Conservation (phyloP, 1,284 basidiomycete genomes). For the Apiotrichum porosum region DNA sequence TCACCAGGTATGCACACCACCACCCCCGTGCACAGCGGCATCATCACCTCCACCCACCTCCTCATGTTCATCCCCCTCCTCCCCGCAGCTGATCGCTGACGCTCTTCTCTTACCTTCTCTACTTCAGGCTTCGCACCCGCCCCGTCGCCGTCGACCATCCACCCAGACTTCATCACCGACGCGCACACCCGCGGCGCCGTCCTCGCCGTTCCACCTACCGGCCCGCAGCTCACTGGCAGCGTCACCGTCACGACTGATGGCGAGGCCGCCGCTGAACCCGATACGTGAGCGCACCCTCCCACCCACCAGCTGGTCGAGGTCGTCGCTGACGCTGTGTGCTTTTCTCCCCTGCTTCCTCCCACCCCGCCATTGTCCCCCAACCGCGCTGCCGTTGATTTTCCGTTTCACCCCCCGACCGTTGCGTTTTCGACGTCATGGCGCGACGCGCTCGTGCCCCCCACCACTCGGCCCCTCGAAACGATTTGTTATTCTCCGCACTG, state of each 20-base stretch:
- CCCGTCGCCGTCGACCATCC: conserved; percentile 35
- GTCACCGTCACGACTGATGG: conserved; percentile 4
- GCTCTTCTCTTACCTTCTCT: conserved; percentile 29
- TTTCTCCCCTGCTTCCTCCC: no score
- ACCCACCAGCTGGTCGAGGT: no score
- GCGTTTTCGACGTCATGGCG: no score
- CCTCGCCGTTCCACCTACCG: background rate
- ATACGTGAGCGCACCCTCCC: no score
- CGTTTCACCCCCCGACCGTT: background rate
- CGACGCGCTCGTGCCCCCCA: no score
- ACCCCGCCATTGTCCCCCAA: background rate
- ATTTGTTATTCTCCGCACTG: no score
- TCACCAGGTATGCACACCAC: conserved; percentile 29
- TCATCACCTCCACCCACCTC: background rate
- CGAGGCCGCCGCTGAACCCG: background rate
- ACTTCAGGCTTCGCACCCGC: no score
- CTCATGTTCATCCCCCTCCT: background rate
- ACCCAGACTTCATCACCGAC: conserved; percentile 39
- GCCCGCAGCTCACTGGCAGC: conserved; percentile 4
- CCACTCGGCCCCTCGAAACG: background rate
- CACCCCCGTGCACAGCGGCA: background rate
- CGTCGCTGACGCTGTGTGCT: no score
- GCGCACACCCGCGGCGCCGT: conserved; percentile 26
- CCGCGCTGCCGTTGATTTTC: no score
- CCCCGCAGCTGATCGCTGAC: conserved; percentile 11